A percentile compares a stretch with the other conserved stretches of the same genome.
Conservation (phyloP, 2,329 filamentous ascomycete genomes). For the Aaosphaeria pasadenensis region DNA sequence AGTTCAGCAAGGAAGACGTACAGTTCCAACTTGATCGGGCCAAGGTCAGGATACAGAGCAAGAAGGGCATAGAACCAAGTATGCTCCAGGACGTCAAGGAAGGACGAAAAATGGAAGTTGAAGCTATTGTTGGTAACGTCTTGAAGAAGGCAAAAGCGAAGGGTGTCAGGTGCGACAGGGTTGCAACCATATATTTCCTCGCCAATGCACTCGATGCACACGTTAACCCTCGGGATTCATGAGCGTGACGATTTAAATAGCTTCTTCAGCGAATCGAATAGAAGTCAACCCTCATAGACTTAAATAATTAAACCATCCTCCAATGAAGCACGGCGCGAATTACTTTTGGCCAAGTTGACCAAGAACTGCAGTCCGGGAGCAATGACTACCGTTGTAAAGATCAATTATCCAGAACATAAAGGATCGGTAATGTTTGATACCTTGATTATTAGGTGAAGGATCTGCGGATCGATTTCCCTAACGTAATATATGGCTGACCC, state of each 20-base stretch:
- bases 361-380: too few species aligned
- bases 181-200: constrained; percentile 47
- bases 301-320: too few species aligned
- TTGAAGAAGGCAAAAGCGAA: constrained; percentile 41
- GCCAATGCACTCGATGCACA: constrained; percentile 41
- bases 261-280: too few species aligned
- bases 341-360: too few species aligned
- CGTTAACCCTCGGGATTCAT: not conserved
- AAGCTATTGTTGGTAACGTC: constrained; percentile 50
- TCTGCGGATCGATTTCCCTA: too few species aligned
- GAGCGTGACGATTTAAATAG: not conserved
- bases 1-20: constrained; percentile 35
- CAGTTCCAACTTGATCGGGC: constrained; percentile 39
- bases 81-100: constrained; percentile 49
- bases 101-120: constrained; percentile 46
- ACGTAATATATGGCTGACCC: too few species aligned
- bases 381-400: too few species aligned
- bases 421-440: too few species aligned
- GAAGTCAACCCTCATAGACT: too few species aligned
- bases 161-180: constrained; percentile 39
- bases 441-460: too few species aligned
- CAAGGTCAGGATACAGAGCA: constrained; percentile 30
- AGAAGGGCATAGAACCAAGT: constrained; percentile 45
- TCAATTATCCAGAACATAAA: too few species aligned
- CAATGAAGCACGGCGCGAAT: too few species aligned